Conservation (phyloP, 257 asterid genomes). For the Buddleja alternifolia region DNA sequence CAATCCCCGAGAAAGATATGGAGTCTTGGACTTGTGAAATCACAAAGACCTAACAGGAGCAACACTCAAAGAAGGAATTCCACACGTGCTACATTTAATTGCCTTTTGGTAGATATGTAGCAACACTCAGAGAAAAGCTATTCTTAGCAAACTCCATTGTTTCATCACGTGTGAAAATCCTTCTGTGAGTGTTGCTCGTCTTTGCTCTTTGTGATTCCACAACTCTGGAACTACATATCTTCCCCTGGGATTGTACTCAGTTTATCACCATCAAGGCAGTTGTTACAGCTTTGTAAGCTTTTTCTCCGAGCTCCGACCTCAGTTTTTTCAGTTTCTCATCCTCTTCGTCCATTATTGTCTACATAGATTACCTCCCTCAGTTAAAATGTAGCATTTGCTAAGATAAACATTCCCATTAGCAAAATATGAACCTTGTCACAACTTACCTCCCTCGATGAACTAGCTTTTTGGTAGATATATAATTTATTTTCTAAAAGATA, state of each 20-base stretch:
- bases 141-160: too few species aligned
- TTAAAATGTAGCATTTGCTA: too few species aligned
- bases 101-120: too few species aligned
- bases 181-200: constrained; percentile 63
- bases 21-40: constrained; percentile 68
- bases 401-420: too few species aligned
- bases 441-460: too few species aligned
- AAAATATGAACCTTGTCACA: too few species aligned
- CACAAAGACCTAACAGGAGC: constrained; percentile 53
- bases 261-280: constrained; percentile 60
- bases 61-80: constrained; percentile 56
- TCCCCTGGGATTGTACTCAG: constrained; percentile 69
- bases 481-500: too few species aligned
- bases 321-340: constrained; percentile 50
- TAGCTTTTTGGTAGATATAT: too few species aligned
- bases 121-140: too few species aligned
- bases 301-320: constrained; percentile 43
- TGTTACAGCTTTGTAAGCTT: constrained; percentile 58
- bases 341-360: constrained; percentile 55
- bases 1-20: constrained; percentile 70
- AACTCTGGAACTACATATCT: constrained; percentile 62
- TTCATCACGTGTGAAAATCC: constrained; percentile 46
- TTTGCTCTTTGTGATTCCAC: constrained; percentile 54
- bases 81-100: constrained; percentile 37
- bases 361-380: too few species aligned